Base-by-base conservation (phyloP, 306 rosid genomes). In the Crataegus laevigata region DNA sequence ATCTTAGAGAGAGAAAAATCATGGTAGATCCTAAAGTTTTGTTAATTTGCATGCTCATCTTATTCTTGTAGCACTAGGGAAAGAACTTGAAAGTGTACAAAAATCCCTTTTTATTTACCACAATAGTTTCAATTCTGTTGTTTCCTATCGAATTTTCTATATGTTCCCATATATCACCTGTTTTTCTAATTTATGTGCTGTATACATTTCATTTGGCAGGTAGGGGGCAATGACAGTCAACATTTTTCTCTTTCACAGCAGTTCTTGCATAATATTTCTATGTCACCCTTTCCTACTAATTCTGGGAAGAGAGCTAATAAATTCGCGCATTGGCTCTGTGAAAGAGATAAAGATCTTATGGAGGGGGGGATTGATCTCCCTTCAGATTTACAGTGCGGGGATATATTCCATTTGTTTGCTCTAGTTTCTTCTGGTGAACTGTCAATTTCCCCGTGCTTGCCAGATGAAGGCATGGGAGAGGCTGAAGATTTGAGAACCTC, bases 401-500 rank as follows among this genome's bases (percentile, higher is more conserved):
- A 92, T 40, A 61, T 89, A 78, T 85, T 90, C 75, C 93, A 83
- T 85, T 85, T 94, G 89, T 89, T 92, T 81, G 96, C 96, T 82
- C 82, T 89, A 83, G 87, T 90, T 80, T 86, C 92, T 66, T 84
- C 84, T 5, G 96, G 93, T 64, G 93, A 91, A 78, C 79, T 90
- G 84, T 90, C 92, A 61, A 82, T 94, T 79, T 85, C 78, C 45
- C 89, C 96, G 61, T 81, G 71, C 79, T 85, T 94, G 86, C 97
- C 99, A 57, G 87, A 85, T 65, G 83, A 86, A 76, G 96, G 97
- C 75, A 90, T 94, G 75, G 97, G 99, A 76, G 97, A 92, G 83
- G 91, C 88, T 64, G 96, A 90, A 71, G 99, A 92, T 77, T 72
- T 81, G 78, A 89, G 98, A 86, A 86, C 75, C 79, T 80, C 77